A percentile compares a stretch with the other conserved stretches of the same genome.
phyloP scores from a whole-genome alignment of 2,329 filamentous ascomycete genomes.

The Talaromyces pinophilus region DNA sequence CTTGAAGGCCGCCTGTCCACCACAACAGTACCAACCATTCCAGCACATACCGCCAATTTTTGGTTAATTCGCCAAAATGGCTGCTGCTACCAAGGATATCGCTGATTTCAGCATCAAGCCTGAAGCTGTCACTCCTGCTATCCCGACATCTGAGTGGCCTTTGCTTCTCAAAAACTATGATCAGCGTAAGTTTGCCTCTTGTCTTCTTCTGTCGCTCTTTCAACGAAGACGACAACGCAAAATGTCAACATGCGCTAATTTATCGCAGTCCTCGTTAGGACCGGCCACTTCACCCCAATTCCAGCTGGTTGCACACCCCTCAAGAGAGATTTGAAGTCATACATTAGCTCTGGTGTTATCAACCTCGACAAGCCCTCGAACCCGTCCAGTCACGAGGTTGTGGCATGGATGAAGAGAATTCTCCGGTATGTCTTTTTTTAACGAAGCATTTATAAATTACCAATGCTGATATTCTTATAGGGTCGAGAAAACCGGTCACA shows the following conservation, averaged over 20 bases:
- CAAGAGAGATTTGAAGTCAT: constrained; percentile 93
- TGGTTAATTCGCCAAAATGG: constrained; percentile 30
- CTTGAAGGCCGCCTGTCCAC: neutral
- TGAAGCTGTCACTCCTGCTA: constrained; percentile 71
- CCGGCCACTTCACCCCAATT: constrained; percentile 95
- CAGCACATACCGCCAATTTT: constrained; percentile 12
- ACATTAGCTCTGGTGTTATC: constrained; percentile 96
- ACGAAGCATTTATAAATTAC: neutral
- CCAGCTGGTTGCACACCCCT: constrained; percentile 87
- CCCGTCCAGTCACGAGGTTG: constrained; percentile 96
- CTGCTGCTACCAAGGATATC: constrained; percentile 59
- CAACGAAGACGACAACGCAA: neutral
- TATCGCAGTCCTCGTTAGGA: constrained; percentile 73
- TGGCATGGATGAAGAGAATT: constrained; percentile 98
- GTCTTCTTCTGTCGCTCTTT: neutral
- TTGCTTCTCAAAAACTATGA: constrained; percentile 95
- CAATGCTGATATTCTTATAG: constrained; percentile 43
- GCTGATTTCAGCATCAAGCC: constrained; percentile 90
- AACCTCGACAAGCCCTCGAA: constrained; percentile 98
- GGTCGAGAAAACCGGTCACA: constrained; percentile 96
- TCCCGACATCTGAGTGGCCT: constrained; percentile 89
- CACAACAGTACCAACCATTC: neutral
- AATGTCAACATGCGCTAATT: constrained; percentile 22
- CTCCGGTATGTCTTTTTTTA: constrained; percentile 61
- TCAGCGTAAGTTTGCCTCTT: constrained; percentile 64